phyloP scores from a whole-genome alignment of 2,329 filamentous ascomycete genomes.

The Celoporthe dispersa region DNA sequence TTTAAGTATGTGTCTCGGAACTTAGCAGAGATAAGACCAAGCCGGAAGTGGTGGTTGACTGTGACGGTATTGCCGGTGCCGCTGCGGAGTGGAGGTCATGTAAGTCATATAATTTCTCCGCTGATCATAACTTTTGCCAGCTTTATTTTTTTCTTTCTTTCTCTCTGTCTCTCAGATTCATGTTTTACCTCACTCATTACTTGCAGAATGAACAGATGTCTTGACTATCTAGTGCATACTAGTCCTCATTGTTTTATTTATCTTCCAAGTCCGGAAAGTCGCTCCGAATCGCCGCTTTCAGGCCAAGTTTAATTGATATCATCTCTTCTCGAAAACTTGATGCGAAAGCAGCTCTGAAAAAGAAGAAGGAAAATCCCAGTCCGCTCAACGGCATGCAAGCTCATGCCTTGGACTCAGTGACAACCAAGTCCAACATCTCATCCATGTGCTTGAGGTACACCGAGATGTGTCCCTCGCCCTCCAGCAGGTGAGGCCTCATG shows the following conservation, averaged over 20 bases:
- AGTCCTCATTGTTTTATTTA: too few relatives aligned
- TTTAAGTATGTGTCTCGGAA: not conserved
- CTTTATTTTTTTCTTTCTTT: not conserved
- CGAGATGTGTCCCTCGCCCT: slow-evolving; percentile 34
- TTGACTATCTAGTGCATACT: too few relatives aligned
- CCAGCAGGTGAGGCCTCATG: slow-evolving; percentile 29
- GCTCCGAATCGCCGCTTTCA: too few relatives aligned
- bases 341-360: too few relatives aligned
- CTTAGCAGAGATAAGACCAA: not conserved
- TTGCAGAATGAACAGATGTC: not conserved
- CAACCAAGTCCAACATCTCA: slow-evolving; percentile 15
- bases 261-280: too few relatives aligned
- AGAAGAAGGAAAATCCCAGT: too few relatives aligned
- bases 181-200: not conserved
- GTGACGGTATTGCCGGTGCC: not conserved
- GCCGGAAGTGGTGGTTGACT: not conserved
- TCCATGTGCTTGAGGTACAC: slow-evolving; percentile 6
- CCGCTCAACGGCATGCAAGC: too few relatives aligned
- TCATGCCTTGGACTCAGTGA: not conserved
- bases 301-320: too few relatives aligned
- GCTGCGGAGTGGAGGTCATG: not conserved
- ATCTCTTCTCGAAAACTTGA: too few relatives aligned
- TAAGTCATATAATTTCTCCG: not conserved
- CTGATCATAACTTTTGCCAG: not conserved
- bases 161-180: not conserved